Evolutionary conservation across 2,329 filamentous ascomycete species (phyloP).

Genomic region (Sporothrix pallida): DNA sequence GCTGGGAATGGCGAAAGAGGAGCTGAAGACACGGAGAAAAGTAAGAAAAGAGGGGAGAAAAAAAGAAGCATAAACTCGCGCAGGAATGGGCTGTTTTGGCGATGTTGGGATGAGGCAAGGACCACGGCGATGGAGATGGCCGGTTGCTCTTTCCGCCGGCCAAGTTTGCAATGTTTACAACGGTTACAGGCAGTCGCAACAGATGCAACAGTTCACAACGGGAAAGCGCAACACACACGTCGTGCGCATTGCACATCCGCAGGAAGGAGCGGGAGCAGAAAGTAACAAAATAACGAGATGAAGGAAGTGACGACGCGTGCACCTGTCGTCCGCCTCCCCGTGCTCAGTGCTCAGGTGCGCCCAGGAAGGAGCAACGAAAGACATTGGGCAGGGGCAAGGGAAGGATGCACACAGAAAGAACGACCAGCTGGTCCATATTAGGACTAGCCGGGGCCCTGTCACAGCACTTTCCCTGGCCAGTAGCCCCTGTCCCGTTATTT

Average conservation of each 20-base stretch:
- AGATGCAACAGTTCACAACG: neutral
- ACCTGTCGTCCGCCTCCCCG: neutral
- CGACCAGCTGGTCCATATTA: conserved; percentile 22
- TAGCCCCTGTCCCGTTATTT: conserved; percentile 12
- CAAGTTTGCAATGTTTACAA: neutral
- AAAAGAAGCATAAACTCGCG: conserved; percentile 24
- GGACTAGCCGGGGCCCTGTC: conserved; percentile 33
- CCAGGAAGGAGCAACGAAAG: conserved; percentile 7
- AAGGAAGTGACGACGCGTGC: conserved; percentile 12
- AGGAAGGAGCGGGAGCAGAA: conserved; percentile 7
- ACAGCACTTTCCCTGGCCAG: conserved; percentile 17
- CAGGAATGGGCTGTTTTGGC: conserved; percentile 13
- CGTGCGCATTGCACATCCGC: conserved; percentile 1
- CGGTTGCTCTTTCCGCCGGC: conserved; percentile 19
- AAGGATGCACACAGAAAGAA: conserved; percentile 25
- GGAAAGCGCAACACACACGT: conserved; percentile 1
- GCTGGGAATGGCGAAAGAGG: neutral
- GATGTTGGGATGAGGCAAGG: conserved; percentile 8
- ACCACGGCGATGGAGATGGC: neutral
- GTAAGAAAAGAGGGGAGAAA: neutral
- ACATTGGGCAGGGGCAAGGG: conserved; percentile 15
- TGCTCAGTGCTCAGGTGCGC: too few relatives aligned
- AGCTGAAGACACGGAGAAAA: conserved; percentile 12
- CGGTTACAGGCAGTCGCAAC: neutral
- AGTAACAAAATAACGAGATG: neutral